Conservation (phyloP, 1,284 basidiomycete genomes). For the Athelia psychrophila region DNA sequence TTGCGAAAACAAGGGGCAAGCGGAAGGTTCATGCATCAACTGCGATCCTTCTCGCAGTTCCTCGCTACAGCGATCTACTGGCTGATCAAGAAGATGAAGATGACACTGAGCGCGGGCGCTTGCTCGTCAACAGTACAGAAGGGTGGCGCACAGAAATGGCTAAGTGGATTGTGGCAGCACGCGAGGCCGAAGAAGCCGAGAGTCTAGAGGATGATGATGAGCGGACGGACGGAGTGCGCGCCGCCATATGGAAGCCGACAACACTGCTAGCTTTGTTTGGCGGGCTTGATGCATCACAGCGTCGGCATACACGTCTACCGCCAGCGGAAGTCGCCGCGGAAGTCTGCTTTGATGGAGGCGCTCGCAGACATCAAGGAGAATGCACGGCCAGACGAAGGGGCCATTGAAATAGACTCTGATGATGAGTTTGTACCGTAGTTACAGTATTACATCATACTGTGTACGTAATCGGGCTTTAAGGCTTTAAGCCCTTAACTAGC, state of each 20-base stretch:
- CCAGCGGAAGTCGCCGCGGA: background rate
- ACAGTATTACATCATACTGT: no score
- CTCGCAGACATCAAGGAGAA: constrained; percentile 7
- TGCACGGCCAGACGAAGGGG: constrained; percentile 6
- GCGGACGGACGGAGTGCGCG: no score
- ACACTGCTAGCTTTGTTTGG: no score
- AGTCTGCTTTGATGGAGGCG: constrained; percentile 5
- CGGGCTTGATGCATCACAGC: no score
- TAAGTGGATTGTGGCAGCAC: background rate
- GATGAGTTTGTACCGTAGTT: constrained; percentile 5
- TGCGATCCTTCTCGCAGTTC: background rate
- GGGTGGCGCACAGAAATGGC: constrained; percentile 1
- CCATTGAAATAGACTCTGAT: constrained; percentile 11
- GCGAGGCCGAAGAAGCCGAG: background rate
- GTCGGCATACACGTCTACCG: no score
- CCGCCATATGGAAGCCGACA: no score
- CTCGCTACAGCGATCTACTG: background rate
- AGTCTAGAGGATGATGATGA: no score
- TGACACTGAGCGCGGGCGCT: background rate
- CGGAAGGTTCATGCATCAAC: background rate
- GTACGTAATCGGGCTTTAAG: no score
- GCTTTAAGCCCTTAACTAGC: no score
- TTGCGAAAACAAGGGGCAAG: background rate
- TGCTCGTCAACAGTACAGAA: background rate
- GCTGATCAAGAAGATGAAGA: background rate